phyloP scores from a whole-genome alignment of 139 green algal species.

The Chloropicon primus region DNA sequence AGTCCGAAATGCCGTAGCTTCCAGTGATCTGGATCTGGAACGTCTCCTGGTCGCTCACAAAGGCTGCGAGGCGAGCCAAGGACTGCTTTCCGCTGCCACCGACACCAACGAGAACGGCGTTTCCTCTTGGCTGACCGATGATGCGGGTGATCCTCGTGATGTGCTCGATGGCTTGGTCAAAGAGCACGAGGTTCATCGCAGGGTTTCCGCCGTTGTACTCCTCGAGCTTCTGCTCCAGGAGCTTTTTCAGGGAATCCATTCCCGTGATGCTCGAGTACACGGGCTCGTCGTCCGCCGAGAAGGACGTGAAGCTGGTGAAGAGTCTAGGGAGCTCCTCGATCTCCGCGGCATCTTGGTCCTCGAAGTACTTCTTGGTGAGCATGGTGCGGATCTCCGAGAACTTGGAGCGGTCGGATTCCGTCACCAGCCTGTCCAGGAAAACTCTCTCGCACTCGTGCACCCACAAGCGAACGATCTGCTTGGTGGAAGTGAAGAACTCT shows the following conservation, averaged over 20 bases:
- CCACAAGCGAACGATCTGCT: constrained; percentile 57
- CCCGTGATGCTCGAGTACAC: constrained; percentile 31
- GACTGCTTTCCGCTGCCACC: constrained; percentile 64
- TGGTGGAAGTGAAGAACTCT: constrained; percentile 41
- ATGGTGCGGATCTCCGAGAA: constrained; percentile 54
- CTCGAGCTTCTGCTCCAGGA: constrained; percentile 57
- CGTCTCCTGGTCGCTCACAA: constrained; percentile 56
- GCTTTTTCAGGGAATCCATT: constrained; percentile 42
- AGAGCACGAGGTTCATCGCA: constrained; percentile 72
- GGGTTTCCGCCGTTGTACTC: constrained; percentile 83
- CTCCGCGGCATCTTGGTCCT: constrained; percentile 29
- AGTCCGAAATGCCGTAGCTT: constrained; percentile 61
- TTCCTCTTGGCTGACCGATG: constrained; percentile 61
- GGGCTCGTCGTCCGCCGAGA: constrained; percentile 29
- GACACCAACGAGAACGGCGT: constrained; percentile 75
- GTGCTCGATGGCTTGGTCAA: constrained; percentile 72
- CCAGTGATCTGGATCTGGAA: constrained; percentile 64
- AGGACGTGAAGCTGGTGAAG: constrained; percentile 36
- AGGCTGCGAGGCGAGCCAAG: constrained; percentile 38
- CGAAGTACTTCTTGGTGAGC: constrained; percentile 56
- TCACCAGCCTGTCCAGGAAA: constrained; percentile 70
- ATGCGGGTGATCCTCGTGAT: constrained; percentile 63
- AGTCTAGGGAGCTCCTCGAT: constrained; percentile 54
- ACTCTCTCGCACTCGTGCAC: constrained; percentile 72
- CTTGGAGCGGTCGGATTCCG: constrained; percentile 49